Evolutionary conservation across 306 rosid species (phyloP).

Genomic region (Begonia peltatifolia): DNA sequence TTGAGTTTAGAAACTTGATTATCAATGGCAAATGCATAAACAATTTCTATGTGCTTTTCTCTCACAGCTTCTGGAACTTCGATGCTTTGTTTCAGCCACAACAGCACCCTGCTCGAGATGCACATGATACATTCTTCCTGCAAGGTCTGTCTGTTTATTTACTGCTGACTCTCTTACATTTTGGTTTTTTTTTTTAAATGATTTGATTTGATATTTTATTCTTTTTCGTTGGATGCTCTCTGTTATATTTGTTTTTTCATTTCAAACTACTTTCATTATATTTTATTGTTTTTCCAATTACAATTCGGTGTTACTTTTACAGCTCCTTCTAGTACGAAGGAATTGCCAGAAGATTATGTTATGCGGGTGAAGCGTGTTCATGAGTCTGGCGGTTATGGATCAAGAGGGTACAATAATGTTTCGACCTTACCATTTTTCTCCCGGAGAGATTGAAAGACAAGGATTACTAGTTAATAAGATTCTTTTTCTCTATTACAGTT

Average conservation of each 20-base stretch:
- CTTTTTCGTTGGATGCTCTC: no score
- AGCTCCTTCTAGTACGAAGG: constrained; percentile 74
- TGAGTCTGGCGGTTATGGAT: constrained; percentile 82
- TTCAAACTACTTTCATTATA: constrained; percentile 4
- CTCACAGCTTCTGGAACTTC: constrained; percentile 86
- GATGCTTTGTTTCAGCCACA: constrained; percentile 96
- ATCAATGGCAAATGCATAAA: not conserved
- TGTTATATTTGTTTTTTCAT: constrained; percentile 14
- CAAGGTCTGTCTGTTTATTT: constrained; percentile 24
- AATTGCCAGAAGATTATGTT: constrained; percentile 88
- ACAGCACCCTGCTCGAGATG: constrained; percentile 98
- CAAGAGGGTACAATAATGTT: constrained; percentile 50
- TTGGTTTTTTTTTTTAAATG: no score
- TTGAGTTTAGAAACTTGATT: no score
- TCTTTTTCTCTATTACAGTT: constrained; percentile 23
- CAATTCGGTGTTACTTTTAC: constrained; percentile 12
- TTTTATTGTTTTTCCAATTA: no score
- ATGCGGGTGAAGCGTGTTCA: constrained; percentile 75
- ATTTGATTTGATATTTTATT: no score
- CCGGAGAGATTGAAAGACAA: no score
- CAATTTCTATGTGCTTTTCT: constrained; percentile 7
- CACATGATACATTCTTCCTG: constrained; percentile 88
- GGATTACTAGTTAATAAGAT: no score
- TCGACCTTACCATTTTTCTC: no score
- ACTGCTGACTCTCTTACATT: not conserved